These are phyloP conservation scores for Daldinia childiae DNA, from an alignment of 495 filamentous ascomycete species.

Conservation along the genomic window DNA sequence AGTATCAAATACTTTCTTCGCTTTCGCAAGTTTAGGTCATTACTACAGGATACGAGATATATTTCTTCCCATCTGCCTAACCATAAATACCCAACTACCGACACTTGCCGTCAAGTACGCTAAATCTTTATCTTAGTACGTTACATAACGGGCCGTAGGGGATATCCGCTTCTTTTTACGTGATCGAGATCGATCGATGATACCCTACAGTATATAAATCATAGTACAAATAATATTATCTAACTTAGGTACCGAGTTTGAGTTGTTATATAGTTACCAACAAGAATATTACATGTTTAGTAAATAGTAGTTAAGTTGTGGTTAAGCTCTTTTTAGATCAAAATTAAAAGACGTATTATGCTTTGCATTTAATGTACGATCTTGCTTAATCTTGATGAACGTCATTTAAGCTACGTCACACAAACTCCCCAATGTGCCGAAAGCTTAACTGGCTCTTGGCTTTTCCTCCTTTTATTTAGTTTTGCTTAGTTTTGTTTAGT, in stretches of 20 bases:
- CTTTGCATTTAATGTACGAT: background rate
- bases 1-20: conserved; percentile 3
- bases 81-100: too few species aligned
- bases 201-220: conserved; percentile 1
- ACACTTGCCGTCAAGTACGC: background rate
- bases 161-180: background rate
- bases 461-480: background rate
- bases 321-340: background rate
- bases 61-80: background rate
- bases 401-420: conserved; percentile 7
- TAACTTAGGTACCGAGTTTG: background rate
- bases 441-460: background rate
- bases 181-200: conserved; percentile 38
- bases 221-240: background rate
- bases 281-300: background rate
- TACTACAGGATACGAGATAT: background rate
- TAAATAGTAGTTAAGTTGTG: background rate
- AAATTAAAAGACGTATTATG: background rate
- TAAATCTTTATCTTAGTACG: conserved; percentile 9
- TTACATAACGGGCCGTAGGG: conserved; percentile 27
- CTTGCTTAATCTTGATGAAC: background rate
- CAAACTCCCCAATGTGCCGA: background rate
- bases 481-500: too few species aligned
- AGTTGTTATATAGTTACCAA: background rate
- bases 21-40: background rate